Conservation (phyloP, 2,329 filamentous ascomycete genomes). For the Macroventuria anomochaeta region DNA sequence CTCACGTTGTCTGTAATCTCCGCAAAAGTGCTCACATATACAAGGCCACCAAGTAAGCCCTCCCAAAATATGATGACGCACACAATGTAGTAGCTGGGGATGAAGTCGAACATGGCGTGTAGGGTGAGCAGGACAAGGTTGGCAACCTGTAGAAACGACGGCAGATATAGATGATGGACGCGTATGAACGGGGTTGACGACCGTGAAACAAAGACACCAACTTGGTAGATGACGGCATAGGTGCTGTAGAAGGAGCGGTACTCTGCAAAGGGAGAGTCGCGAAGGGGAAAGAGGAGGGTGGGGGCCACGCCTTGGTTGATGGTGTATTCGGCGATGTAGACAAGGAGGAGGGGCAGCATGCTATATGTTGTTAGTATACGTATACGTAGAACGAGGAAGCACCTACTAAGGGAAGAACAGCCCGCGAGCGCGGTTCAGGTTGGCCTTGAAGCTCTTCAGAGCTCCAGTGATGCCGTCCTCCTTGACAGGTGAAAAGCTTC, state of each 20-base stretch:
- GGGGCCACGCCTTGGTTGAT: slow-evolving; percentile 96
- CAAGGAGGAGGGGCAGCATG: slow-evolving; percentile 89
- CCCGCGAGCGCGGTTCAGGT: slow-evolving; percentile 69
- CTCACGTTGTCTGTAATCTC: slow-evolving; percentile 87
- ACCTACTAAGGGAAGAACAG: slow-evolving; percentile 75
- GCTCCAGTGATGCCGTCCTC: slow-evolving; percentile 22
- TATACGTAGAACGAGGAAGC: background rate
- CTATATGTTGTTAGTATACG: slow-evolving; percentile 43
- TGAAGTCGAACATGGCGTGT: slow-evolving; percentile 80
- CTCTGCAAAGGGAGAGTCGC: slow-evolving; percentile 75
- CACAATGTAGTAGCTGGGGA: slow-evolving; percentile 85
- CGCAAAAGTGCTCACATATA: slow-evolving; percentile 90
- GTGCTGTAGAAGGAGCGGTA: slow-evolving; percentile 92
- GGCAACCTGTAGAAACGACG: slow-evolving; percentile 78
- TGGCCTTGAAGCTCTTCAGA: slow-evolving; percentile 51
- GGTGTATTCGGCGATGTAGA: slow-evolving; percentile 95
- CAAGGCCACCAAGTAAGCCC: slow-evolving; percentile 84
- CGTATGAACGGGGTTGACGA: slow-evolving; percentile 88
- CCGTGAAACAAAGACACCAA: slow-evolving; percentile 92
- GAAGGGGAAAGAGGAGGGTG: slow-evolving; percentile 84
- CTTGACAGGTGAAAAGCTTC: slow-evolving; percentile 31
- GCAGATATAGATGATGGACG: slow-evolving; percentile 79
- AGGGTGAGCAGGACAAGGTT: slow-evolving; percentile 77
- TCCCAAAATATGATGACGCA: slow-evolving; percentile 93
- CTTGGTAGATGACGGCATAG: slow-evolving; percentile 93